Evolutionary conservation across 495 filamentous ascomycete species (phyloP), one percentile per base, ranked within the genome.

Genomic region (Aspergillus carlsbadensis): DNA sequence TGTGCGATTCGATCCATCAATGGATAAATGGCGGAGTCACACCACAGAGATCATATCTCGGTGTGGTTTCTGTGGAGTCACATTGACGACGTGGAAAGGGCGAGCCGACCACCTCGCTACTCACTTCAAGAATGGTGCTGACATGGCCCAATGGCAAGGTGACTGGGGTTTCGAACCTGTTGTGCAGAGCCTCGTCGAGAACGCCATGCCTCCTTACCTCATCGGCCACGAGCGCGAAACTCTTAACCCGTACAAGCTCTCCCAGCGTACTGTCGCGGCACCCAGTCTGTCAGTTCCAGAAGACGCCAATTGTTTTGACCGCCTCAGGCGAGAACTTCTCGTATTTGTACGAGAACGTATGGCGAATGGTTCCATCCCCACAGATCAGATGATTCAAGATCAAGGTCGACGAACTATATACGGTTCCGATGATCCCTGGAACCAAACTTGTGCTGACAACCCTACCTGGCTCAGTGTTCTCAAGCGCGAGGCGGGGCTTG

Each of bases 11-110:
- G 76, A 81, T 36, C 65, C 74, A 13, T 77, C 79, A 8, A 93
- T 93, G 90, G 87, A 94, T 20, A 77, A 78, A 52, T 94, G 90
- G 91, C 88, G 87, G 65, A 81, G 83, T 44, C 81, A 80, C 26
- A 87, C 82, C n/a, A 82, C 81, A 13, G 83, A 88, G 53, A 86
- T 90, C 53, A 76, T 82, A 33, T 90, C 87, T 21, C 80, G 87
- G 40, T 90, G 87, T 65, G 87, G 87, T 63, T 89, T 91, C 70
- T 91, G 87, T 67, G 81, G 78, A 15, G 75, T 79, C 34, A 68
- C 80, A 6, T 80, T 90, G 63, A 79, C 84, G 37, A 87, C 83
- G n/a, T 91, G 87, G 87, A 84, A 84, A 45, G 78, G 84, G 37
- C 78, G 87, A 58, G 81, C 85, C 1, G 86, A 89, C 58, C 87